A percentile compares a stretch with the other conserved stretches of the same genome.
These are phyloP conservation scores for Phylloporus arenicola DNA, from an alignment of 768 basidiomycete species.

Conservation along the genomic window DNA sequence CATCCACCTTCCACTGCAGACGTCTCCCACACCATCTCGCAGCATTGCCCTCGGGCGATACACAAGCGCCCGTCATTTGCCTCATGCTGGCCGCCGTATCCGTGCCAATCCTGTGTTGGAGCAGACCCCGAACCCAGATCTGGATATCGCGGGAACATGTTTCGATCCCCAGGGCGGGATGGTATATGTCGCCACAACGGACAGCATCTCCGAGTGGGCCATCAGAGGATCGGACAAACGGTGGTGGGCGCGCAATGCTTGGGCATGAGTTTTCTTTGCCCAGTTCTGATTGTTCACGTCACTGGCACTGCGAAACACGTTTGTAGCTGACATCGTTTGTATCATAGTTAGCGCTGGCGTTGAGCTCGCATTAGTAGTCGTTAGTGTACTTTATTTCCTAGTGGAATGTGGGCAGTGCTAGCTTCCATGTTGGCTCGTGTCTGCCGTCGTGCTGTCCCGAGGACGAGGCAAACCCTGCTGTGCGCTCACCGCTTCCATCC, in stretches of 20 bases:
- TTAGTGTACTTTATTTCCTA: not conserved
- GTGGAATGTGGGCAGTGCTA: not conserved
- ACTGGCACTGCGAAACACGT: conserved; percentile 4
- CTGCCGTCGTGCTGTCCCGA: conserved; percentile 21
- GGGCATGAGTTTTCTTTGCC: conserved; percentile 30
- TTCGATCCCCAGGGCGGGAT: conserved; percentile 67
- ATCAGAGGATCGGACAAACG: conserved; percentile 66
- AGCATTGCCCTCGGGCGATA: conserved; percentile 16
- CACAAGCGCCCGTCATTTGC: conserved; percentile 15
- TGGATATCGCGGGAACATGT: conserved; percentile 65
- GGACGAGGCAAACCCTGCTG: conserved; percentile 7
- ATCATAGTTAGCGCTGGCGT: not conserved
- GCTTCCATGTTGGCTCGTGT: conserved; percentile 20
- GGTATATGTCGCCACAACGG: conserved; percentile 62
- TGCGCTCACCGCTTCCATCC: conserved; percentile 3
- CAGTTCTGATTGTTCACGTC: not conserved
- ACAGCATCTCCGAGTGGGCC: conserved; percentile 72
- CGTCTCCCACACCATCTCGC: conserved; percentile 19
- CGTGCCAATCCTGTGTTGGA: conserved; percentile 11
- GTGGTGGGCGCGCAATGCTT: conserved; percentile 58
- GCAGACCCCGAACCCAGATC: conserved; percentile 18
- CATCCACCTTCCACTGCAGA: conserved; percentile 26
- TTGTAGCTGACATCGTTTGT: conserved; percentile 13
- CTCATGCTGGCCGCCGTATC: conserved; percentile 16
- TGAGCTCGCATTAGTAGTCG: not conserved